phyloP scores from a whole-genome alignment of 805 yeast genomes.

The Monosporozyma aerobia region DNA sequence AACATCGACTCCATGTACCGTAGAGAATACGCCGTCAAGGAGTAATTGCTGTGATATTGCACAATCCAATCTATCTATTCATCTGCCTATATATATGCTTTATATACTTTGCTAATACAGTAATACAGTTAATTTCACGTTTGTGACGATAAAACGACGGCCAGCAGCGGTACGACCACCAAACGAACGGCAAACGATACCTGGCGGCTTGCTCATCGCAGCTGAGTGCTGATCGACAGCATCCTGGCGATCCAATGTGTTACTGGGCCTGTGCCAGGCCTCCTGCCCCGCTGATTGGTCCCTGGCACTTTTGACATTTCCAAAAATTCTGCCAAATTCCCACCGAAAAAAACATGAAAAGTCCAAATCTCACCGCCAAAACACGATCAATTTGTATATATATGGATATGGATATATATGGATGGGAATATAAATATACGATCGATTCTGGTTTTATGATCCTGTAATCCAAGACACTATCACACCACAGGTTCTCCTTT shows the following conservation, averaged over 20 bases:
- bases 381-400: background rate
- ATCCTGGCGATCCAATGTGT: background rate
- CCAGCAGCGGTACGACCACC: background rate
- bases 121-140: no score
- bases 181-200: background rate
- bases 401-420: no score
- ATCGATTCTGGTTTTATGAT: no score
- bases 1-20: constrained; percentile 81
- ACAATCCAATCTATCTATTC: background rate
- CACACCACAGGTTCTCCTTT: no score
- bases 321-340: background rate
- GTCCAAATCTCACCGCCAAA: background rate
- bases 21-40: constrained; percentile 68
- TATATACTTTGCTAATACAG: background rate
- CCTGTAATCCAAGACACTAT: no score
- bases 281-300: background rate
- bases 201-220: background rate
- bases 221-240: background rate
- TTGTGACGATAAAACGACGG: no score
- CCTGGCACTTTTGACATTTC: background rate
- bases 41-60: constrained; percentile 28
- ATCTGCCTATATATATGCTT: background rate
- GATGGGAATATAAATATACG: no score
- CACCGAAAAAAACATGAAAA: background rate
- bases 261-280: background rate